These are phyloP conservation scores for Metroxylon sagu DNA, from an alignment of 176 grass and related monocot genomes.

Conservation along the genomic window DNA sequence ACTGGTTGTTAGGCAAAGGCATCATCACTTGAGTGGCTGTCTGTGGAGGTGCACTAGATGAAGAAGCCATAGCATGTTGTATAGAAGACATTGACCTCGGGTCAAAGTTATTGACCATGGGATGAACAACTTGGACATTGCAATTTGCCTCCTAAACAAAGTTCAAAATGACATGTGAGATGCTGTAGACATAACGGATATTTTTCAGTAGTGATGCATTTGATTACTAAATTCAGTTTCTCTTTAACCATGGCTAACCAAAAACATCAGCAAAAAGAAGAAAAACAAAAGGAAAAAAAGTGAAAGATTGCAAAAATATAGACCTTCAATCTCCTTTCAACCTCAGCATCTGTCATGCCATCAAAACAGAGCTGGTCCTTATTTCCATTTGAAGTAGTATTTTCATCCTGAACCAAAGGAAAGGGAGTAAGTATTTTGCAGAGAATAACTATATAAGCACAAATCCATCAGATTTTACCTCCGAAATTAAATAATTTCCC, in stretches of 20 bases:
- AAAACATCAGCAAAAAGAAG: no score
- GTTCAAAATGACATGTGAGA: conserved; percentile 20
- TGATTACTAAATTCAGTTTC: no score
- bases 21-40: conserved; percentile 24
- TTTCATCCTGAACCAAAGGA: conserved; percentile 44
- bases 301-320: no score
- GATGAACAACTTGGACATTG: conserved; percentile 34
- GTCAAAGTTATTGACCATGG: conserved; percentile 34
- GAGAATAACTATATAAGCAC: background rate
- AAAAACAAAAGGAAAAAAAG: no score
- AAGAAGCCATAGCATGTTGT: conserved; percentile 33
- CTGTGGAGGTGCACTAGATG: conserved; percentile 21
- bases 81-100: conserved; percentile 25
- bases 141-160: conserved; percentile 53
- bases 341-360: conserved; percentile 78
- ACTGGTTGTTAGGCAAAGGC: conserved; percentile 38
- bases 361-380: conserved; percentile 50
- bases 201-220: no score
- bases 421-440: background rate
- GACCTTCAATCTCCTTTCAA: conserved; percentile 86
- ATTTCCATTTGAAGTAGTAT: conserved; percentile 39
- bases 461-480: conserved; percentile 29
- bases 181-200: no score
- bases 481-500: conserved; percentile 78
- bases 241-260: no score